Base-by-base conservation (phyloP, 2,329 filamentous ascomycete genomes). In the Microdochium nivale region DNA sequence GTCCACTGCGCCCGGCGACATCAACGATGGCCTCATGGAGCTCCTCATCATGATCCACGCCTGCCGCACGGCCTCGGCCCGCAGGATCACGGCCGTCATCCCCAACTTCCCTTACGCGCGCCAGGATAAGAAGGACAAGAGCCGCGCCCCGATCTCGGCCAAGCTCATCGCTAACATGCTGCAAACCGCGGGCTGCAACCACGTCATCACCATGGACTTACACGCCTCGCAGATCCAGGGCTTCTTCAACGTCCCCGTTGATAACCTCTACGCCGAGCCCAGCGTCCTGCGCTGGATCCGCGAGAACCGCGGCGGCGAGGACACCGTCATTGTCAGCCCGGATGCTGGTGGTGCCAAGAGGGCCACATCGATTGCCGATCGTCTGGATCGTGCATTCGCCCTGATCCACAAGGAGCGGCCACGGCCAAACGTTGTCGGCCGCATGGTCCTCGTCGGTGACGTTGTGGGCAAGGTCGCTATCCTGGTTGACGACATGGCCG, bases 11-110 rank as follows among this genome's bases (percentile, higher is more conserved):
- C 92, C 92, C 2, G 91, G 92, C 67, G 91, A 96, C 67, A 95
- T 97, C 74, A 99, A 99, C 72, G 92, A 97, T 68, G 90, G 90
- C 49, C 80, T 99, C 54, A 97, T 99, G 92, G 92, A 99, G 72
- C 81, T 97, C 35, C 81, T 97, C 59, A 96, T 97, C 72, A 96
- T 96, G 85, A 95, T 96, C 70, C 95, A 95, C 66, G 92, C 92
- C 57, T 96, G 92, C 78, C 73, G 75, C 44, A 79, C 75, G 30
- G 77, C 77, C 33, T 76, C 72, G 46, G 92, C 92, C 13, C 84
- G 91, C 58, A 88, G 92, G 58, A 96, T 97, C 72, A 96, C 92
- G 23, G 92, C 90, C 57, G 89, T 96, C 57, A 88, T 96, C 49
- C 92, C 92, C 59, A 96, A 95, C 72, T 97, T 96, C 72, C 91